Evolutionary conservation across 169 alveolate genomes (phyloP).

Genomic region (Hepatocystis sp.): DNA sequence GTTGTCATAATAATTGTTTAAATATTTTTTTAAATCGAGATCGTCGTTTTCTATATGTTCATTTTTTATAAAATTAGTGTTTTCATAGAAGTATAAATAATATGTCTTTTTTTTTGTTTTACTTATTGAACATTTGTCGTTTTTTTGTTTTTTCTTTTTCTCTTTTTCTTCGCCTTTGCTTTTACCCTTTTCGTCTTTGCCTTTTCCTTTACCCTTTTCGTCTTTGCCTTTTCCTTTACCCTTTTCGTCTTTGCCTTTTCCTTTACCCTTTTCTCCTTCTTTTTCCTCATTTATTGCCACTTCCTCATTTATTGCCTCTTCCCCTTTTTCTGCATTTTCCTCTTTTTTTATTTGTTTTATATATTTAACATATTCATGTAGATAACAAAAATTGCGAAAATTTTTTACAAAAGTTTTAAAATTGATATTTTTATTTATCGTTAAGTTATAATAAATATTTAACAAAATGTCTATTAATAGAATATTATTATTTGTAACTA

Average conservation of each 20-base stretch:
- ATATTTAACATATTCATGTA: constrained; percentile 37
- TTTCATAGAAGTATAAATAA: no score
- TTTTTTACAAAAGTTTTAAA: constrained; percentile 10
- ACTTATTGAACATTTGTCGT: no score
- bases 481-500: constrained; percentile 12
- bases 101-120: no score
- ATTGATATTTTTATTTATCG: not conserved
- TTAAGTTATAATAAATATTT: constrained; percentile 6
- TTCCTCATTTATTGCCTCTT: not conserved
- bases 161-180: no score
- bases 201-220: not conserved
- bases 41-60: no score
- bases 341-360: constrained; percentile 1
- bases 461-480: constrained; percentile 43
- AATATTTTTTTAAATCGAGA: no score
- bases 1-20: no score
- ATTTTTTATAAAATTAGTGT: no score
- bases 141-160: no score
- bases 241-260: not conserved
- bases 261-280: not conserved
- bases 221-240: not conserved
- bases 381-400: constrained; percentile 20
- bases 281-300: not conserved
- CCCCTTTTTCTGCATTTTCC: not conserved
- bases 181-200: not conserved